Evolutionary conservation across 495 filamentous ascomycete species (phyloP), one percentile per base, ranked within the genome.

Genomic region (Astrocystis sublimbata): DNA sequence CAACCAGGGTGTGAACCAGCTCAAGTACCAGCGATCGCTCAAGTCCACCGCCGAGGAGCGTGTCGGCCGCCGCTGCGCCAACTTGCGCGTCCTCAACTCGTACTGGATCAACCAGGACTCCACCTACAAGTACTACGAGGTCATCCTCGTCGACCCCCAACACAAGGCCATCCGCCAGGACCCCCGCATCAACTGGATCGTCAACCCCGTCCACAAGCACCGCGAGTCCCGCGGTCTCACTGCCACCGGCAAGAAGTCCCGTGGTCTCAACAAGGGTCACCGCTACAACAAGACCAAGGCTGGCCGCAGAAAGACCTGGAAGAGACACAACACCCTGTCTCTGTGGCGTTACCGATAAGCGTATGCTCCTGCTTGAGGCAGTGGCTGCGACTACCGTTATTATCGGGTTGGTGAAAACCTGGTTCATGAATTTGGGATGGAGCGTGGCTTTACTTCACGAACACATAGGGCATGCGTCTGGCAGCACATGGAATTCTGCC

Each of bases 21-120:
- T 98, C 76, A 98, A 98, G 86, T 98, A 97, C 90, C 96, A 98
- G 86, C 92, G 93, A 80, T 97, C 94, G 62, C 92, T 98, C 73
- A 88, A 88, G 76, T 86, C 92, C 70, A 98, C 94, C 69, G 94
- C 94, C 78, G 94, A 98, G 85, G 94, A 98, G 90, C 96, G 94
- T 89, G 93, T 98, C 74, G 94, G 96, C 73, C 92, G 93, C 78
- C 92, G 93, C 75, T 96, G 92, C 84, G 92, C 92, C 82, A 98
- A 98, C 84, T 82, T 98, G 79, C 90, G 94, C 70, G 96, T 99
- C 69, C 87, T 99, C 76, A 99, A 98, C 87, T 97, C 92, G 69
- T 99, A 99, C 92, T 99, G 94, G 94, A 92, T 98, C 88, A 99
- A 99, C 87, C 94, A 99, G 86, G 94, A 99, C 85, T 97, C 93